phyloP scores from a whole-genome alignment of 345 rosid species.

The Ceriops zippeliana region DNA sequence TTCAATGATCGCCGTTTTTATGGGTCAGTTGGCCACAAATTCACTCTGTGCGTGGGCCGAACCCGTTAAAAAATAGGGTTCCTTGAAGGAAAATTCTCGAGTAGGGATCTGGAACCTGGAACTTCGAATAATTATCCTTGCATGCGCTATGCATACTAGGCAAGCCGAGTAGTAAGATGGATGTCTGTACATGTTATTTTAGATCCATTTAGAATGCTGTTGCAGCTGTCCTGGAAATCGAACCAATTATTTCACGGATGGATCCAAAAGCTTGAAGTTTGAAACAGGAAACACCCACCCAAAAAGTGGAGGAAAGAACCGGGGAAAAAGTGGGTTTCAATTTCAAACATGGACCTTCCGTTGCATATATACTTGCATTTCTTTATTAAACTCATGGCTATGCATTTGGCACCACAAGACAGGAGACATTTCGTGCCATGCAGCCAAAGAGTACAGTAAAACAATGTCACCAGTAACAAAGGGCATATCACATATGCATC shows the following conservation, averaged over 20 bases:
- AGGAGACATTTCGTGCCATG: neutral
- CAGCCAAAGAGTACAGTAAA: neutral
- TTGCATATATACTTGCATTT: no score
- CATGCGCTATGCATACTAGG: slow-evolving; percentile 6
- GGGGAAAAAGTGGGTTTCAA: slow-evolving; percentile 9
- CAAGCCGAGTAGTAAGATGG: neutral
- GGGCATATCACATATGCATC: no score
- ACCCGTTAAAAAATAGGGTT: no score
- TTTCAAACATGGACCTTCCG: slow-evolving; percentile 11
- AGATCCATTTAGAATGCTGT: neutral
- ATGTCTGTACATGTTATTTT: neutral
- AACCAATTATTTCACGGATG: neutral
- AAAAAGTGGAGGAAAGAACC: slow-evolving; percentile 4
- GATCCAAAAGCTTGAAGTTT: slow-evolving; percentile 14
- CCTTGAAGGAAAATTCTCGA: no score
- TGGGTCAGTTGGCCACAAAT: no score
- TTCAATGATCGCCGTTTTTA: no score
- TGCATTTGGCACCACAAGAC: neutral
- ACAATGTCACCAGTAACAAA: no score
- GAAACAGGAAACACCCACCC: slow-evolving; percentile 16
- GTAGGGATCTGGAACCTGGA: no score
- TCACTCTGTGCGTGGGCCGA: no score
- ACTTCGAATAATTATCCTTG: neutral
- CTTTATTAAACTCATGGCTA: neutral
- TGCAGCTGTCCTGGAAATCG: slow-evolving; percentile 4